phyloP scores from a whole-genome alignment of 805 yeast genomes.

The Candida hungchunana region DNA sequence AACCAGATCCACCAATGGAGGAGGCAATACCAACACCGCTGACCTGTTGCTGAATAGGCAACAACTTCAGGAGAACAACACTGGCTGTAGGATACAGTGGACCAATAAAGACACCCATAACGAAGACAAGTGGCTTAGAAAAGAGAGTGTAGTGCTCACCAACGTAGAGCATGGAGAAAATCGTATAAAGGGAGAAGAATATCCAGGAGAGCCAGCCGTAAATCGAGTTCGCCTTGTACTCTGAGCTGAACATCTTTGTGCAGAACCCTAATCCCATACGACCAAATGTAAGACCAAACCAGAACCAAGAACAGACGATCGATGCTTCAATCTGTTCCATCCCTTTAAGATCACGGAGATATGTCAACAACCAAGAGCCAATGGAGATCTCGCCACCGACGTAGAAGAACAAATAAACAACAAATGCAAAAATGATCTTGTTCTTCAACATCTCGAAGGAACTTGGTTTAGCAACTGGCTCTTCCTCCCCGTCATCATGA shows the following conservation, averaged over 20 bases:
- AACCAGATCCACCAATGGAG: constrained; percentile 36
- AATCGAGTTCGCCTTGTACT: constrained; percentile 33
- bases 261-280: constrained; percentile 53
- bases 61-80: constrained; percentile 55
- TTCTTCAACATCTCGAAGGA: constrained; percentile 25
- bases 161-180: constrained; percentile 9
- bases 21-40: constrained; percentile 66
- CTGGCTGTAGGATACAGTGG: constrained; percentile 73
- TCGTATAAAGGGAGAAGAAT: constrained; percentile 23
- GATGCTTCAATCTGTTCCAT: constrained; percentile 47
- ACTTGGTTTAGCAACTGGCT: constrained; percentile 1
- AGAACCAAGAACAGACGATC: constrained; percentile 62
- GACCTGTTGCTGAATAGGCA: constrained; percentile 59
- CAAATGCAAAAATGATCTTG: constrained; percentile 40
- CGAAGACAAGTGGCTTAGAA: constrained; percentile 23
- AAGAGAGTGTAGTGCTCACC: constrained; percentile 6
- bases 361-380: constrained; percentile 71
- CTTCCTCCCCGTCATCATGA: constrained; percentile 15
- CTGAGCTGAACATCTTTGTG: constrained; percentile 44
- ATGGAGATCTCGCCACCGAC: constrained; percentile 66
- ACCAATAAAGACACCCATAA: constrained; percentile 60
- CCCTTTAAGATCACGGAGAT: constrained; percentile 48
- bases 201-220: constrained; percentile 32
- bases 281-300: constrained; percentile 72
- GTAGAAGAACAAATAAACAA: constrained; percentile 54